Conservation (phyloP, 2,329 filamentous ascomycete species). For the Emmonsiellopsis sp. region DNA sequence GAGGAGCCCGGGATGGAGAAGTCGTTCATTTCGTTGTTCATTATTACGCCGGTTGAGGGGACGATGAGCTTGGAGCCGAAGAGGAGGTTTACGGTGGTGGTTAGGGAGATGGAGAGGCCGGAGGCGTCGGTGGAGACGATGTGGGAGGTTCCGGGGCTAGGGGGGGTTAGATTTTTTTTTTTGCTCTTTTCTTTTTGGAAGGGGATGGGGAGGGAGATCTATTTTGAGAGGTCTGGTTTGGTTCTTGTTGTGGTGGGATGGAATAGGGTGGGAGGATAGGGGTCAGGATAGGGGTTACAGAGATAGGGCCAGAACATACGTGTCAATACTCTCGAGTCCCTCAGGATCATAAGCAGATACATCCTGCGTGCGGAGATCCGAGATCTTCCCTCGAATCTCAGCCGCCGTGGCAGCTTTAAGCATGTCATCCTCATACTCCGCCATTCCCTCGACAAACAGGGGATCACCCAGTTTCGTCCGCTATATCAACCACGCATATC, state of each 20-base stretch:
- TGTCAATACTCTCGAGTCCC: conserved; percentile 56
- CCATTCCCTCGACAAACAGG: conserved; percentile 55
- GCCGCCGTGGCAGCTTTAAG: conserved; percentile 51
- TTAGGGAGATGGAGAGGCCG: conserved; percentile 70
- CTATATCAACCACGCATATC: conserved; percentile 23
- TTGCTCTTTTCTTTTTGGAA: background rate
- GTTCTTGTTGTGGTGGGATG: no score
- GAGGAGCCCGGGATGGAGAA: conserved; percentile 71
- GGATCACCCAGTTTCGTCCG: conserved; percentile 78
- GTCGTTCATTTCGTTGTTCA: conserved; percentile 60
- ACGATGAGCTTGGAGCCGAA: conserved; percentile 75
- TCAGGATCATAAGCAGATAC: conserved; percentile 64
- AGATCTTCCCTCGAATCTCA: conserved; percentile 56
- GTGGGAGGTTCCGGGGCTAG: conserved; percentile 43
- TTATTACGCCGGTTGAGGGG: conserved; percentile 71
- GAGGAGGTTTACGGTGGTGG: conserved; percentile 78
- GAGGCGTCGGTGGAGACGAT: conserved; percentile 56
- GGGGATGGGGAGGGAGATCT: background rate
- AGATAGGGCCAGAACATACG: conserved; percentile 24
- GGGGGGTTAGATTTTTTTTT: background rate
- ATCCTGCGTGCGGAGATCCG: conserved; percentile 61
- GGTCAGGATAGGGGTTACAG: background rate
- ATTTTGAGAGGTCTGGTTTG: no score
- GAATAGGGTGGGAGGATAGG: background rate
- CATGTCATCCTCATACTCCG: conserved; percentile 57